Percentiles rank a stretch among this genome's conserved stretches.
phyloP scores from a whole-genome alignment of 768 basidiomycete genomes.

The Naganishia vaughanmartiniae region DNA sequence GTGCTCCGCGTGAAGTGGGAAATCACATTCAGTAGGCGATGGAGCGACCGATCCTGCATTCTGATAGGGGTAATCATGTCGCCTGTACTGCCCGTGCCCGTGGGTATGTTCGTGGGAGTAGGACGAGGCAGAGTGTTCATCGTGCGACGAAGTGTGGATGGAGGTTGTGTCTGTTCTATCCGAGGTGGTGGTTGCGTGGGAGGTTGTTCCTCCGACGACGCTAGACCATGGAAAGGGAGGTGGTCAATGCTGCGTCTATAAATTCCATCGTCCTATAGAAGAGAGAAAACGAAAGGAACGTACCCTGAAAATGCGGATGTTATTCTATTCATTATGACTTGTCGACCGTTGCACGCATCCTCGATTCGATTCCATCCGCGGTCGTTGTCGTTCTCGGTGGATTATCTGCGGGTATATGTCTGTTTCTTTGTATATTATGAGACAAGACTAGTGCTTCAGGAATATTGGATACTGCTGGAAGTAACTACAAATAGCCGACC shows the following conservation, averaged over 20 bases:
- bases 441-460: no score
- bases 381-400: background rate
- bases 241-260: no score
- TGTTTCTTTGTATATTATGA: no score
- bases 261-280: no score
- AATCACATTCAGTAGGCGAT: conserved; percentile 23
- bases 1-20: background rate
- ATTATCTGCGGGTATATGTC: no score
- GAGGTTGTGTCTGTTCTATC: conserved; percentile 6
- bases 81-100: conserved; percentile 11
- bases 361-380: no score
- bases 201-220: conserved; percentile 2
- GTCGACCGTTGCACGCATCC: background rate
- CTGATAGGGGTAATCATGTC: background rate
- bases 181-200: background rate
- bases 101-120: background rate
- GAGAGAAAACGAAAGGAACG: background rate
- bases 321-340: conserved; percentile 22
- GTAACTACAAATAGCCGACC: no score
- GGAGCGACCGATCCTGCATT: conserved; percentile 1
- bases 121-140: background rate
- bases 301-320: conserved; percentile 29
- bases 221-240: no score
- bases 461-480: no score
- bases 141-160: background rate